Conservation (phyloP, 176 grass and related monocot species). For the Dactylis glomerata region DNA sequence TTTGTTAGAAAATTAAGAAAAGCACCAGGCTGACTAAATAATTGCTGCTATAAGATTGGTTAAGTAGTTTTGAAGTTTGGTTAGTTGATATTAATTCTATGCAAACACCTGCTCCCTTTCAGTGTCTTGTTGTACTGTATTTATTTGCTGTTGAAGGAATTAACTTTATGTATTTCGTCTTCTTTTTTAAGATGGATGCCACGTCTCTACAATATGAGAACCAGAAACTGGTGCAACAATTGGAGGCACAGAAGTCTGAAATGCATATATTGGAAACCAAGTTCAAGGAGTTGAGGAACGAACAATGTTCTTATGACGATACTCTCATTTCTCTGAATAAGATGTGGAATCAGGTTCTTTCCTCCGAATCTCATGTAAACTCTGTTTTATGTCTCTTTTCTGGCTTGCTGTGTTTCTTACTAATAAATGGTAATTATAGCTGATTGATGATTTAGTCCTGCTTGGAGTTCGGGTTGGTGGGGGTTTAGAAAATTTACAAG, state of each 20-base stretch:
- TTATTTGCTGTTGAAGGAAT: background rate
- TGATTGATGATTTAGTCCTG: slow-evolving; percentile 86
- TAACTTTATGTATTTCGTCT: slow-evolving; percentile 5
- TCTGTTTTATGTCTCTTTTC: slow-evolving; percentile 16
- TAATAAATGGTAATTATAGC: slow-evolving; percentile 52
- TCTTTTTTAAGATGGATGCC: slow-evolving; percentile 65
- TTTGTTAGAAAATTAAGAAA: background rate
- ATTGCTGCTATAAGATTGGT: background rate
- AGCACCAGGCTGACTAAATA: background rate
- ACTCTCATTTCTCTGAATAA: slow-evolving; percentile 80
- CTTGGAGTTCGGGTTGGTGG: slow-evolving; percentile 65
- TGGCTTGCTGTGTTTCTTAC: slow-evolving; percentile 22
- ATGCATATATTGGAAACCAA: slow-evolving; percentile 67
- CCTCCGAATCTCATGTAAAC: slow-evolving; percentile 3
- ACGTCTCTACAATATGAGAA: slow-evolving; percentile 85
- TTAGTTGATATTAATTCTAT: background rate
- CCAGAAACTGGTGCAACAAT: slow-evolving; percentile 83
- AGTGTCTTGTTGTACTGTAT: background rate
- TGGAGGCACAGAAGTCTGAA: slow-evolving; percentile 82
- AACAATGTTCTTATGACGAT: slow-evolving; percentile 71
- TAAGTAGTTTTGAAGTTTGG: slow-evolving; percentile 8
- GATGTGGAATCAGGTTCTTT: slow-evolving; percentile 90
- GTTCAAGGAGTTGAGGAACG: slow-evolving; percentile 67
- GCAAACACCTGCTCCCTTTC: background rate
- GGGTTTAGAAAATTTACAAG: slow-evolving; percentile 51